Percentiles rank a stretch among this genome's conserved stretches.
phyloP scores from a whole-genome alignment of 768 basidiomycete species.

The Inosperma sp. region DNA sequence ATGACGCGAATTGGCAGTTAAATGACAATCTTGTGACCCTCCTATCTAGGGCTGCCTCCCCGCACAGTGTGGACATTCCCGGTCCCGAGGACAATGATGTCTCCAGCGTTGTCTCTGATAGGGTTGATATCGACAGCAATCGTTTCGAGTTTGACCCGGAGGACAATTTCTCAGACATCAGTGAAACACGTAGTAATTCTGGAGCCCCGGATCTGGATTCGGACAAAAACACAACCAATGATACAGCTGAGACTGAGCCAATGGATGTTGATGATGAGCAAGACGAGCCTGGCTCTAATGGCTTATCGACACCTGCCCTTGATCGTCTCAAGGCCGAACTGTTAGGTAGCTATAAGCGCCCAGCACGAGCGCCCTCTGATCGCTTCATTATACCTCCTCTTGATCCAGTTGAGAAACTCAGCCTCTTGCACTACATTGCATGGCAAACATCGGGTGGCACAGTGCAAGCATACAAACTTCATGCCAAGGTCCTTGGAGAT shows the following conservation, averaged over 20 bases:
- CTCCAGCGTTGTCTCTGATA: neutral
- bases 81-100: neutral
- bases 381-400: neutral
- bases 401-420: neutral
- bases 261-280: conserved; percentile 1
- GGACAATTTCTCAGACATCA: conserved; percentile 1
- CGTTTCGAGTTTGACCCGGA: neutral
- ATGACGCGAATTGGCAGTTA: neutral
- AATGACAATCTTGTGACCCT: neutral
- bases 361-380: neutral
- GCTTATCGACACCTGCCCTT: conserved; percentile 4
- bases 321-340: conserved; percentile 4
- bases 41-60: neutral
- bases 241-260: neutral
- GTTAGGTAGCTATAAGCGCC: conserved; percentile 3
- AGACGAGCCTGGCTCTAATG: neutral
- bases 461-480: conserved; percentile 10
- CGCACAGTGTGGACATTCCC: neutral
- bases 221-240: neutral
- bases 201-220: conserved; percentile 1
- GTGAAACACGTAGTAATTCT: too few relatives aligned
- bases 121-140: conserved; percentile 1
- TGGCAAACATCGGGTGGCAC: conserved; percentile 13
- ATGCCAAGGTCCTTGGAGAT: conserved; percentile 3
- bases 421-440: conserved; percentile 14